Evolutionary conservation across 768 basidiomycete genomes (phyloP).

Genomic region (Royoungia palumana): DNA sequence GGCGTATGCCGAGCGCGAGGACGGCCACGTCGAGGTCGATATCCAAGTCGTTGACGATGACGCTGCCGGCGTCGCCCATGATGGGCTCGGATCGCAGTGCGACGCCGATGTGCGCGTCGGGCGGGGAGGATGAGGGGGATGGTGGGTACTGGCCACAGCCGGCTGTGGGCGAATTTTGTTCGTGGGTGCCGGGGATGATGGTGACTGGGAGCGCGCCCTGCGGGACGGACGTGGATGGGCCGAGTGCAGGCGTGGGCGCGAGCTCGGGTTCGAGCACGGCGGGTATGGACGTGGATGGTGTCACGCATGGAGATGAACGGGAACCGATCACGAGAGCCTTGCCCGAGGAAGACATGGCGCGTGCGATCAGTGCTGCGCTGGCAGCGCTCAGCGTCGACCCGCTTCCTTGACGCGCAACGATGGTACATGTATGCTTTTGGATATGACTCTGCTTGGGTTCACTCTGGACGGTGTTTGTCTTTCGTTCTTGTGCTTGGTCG

Average conservation of each 20-base stretch:
- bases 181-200: slow-evolving; percentile 15
- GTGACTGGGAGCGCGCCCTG: too few relatives aligned
- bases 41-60: not conserved
- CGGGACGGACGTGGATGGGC: not conserved
- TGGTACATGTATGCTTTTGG: too few relatives aligned
- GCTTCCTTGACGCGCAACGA: too few relatives aligned
- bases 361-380: slow-evolving; percentile 24
- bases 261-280: too few relatives aligned
- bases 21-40: not conserved
- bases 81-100: slow-evolving; percentile 11
- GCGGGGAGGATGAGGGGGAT: slow-evolving; percentile 2
- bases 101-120: slow-evolving; percentile 6
- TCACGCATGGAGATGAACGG: not conserved
- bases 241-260: not conserved
- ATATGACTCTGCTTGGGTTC: too few relatives aligned
- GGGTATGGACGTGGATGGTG: not conserved
- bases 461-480: too few relatives aligned
- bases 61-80: slow-evolving; percentile 11
- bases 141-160: slow-evolving; percentile 30
- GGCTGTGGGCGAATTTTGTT: slow-evolving; percentile 30
- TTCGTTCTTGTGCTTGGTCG: too few relatives aligned
- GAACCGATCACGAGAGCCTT: slow-evolving; percentile 6
- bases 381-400: slow-evolving; percentile 9
- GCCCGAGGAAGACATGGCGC: slow-evolving; percentile 19
- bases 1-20: slow-evolving; percentile 16